Base-by-base conservation (phyloP, 768 basidiomycete species). In the Hygrophorus pudorinus region DNA sequence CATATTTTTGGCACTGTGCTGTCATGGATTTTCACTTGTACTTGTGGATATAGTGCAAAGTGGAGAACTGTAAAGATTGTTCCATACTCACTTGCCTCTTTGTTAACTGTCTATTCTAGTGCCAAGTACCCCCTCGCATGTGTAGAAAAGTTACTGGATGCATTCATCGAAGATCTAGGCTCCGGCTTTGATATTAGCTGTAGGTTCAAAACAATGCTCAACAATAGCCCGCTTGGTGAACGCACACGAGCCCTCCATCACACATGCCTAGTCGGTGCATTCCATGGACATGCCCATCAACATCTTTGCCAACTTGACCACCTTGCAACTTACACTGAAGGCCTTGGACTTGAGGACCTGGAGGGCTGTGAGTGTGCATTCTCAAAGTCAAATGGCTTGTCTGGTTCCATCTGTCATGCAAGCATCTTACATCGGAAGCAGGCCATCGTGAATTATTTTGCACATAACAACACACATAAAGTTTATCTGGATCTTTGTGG, bases 1-100 rank as follows among this genome's bases (percentile, higher is more conserved):
- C n/a, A n/a, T n/a, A n/a, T n/a, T n/a, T n/a, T n/a, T n/a, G n/a
- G 48, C 47, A 0, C 42, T 57, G 0, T 63, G 62, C 42, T 48
- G 49, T 1, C 62, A 63, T 40, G 56, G 58, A 2, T 40, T 40
- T 24, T 6, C 38, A 9, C 9, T 40, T 7, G 7, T 40, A 9
- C 10, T 40, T n/a, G n/a, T n/a, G n/a, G n/a, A n/a, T n/a, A n/a
- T n/a, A n/a, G n/a, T n/a, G n/a, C n/a, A n/a, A n/a, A 63, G 61
- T 41, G 59, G 61, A 2, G 57, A 63, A 38, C 44, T 56, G 57
- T 61, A 30, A 27, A 27, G 18, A 10, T 1, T 18, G n/a, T 29
- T 3, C 3, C 38, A 12, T 20, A 40, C 16, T 40, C 6, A 20
- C 21, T 13, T 16, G 14, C 16, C 11, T 10, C 21, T 16, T 14